Evolutionary conservation across 805 yeast genomes (phyloP).

Genomic region (Barnettozyma siamensis): DNA sequence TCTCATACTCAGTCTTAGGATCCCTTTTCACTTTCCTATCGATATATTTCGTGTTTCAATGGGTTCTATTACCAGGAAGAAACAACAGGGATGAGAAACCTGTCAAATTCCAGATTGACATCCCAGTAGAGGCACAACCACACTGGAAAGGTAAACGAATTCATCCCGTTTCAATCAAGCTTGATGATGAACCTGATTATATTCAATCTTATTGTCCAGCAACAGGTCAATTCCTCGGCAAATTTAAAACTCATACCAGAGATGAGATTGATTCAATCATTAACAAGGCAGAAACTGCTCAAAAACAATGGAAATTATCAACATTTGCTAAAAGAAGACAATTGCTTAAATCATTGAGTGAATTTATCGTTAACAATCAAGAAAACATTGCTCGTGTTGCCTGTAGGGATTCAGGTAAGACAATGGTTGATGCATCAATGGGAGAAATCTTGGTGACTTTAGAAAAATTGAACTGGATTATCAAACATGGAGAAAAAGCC

Average conservation of each 20-base stretch:
- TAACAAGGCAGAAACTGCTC: conserved; percentile 29
- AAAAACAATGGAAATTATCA: conserved; percentile 32
- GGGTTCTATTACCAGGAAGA: conserved; percentile 5
- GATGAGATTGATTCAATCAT: conserved; percentile 69
- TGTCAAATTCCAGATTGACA: conserved; percentile 44
- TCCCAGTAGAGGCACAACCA: conserved; percentile 75
- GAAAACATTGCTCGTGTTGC: conserved; percentile 86
- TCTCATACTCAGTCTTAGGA: conserved; percentile 17
- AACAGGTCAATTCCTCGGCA: conserved; percentile 84
- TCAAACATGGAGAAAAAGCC: conserved; percentile 72
- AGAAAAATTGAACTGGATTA: conserved; percentile 88
- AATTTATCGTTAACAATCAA: conserved; percentile 75
- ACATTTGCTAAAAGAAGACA: conserved; percentile 61
- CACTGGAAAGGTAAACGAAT: conserved; percentile 90
- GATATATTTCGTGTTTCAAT: conserved; percentile 13
- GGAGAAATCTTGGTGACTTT: conserved; percentile 94
- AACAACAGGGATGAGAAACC: conserved; percentile 20
- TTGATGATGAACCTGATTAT: conserved; percentile 54
- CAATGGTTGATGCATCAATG: conserved; percentile 92
- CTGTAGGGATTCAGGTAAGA: conserved; percentile 94
- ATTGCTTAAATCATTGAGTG: conserved; percentile 63
- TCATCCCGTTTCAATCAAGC: conserved; percentile 52
- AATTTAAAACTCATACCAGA: conserved; percentile 55
- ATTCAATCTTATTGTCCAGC: conserved; percentile 94
- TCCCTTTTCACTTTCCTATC: conserved; percentile 10